Percentiles rank a stretch among this genome's conserved stretches.
Evolutionary conservation across 176 grass and related monocot genomes (phyloP).

Genomic region (Bonia amplexicaulis): DNA sequence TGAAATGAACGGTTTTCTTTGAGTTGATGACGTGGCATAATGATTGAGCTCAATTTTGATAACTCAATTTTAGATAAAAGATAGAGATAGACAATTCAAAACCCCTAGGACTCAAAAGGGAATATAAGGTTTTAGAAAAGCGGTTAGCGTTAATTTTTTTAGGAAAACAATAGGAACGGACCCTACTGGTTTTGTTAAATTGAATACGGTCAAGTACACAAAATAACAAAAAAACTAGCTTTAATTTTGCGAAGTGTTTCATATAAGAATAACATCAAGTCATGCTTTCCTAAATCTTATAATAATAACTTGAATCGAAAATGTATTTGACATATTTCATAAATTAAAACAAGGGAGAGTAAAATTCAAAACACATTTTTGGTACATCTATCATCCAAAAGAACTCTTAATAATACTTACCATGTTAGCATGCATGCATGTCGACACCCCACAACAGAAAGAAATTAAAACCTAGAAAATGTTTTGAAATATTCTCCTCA

Average conservation of each 20-base stretch:
- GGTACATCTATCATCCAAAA: neutral
- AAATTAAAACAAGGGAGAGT: neutral
- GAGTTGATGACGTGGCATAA: neutral
- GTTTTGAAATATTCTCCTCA: neutral
- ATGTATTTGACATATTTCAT: neutral
- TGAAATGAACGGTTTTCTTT: neutral
- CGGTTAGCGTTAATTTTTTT: neutral
- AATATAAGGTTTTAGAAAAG: neutral
- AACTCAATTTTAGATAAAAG: neutral
- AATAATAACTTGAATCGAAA: neutral
- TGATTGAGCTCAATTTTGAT: neutral
- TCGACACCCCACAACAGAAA: neutral
- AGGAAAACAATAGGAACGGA: neutral
- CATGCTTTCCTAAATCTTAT: neutral
- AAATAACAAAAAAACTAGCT: too few species aligned
- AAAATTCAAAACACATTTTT: neutral
- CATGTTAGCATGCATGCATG: neutral
- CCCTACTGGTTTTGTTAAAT: neutral
- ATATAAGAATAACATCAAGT: neutral
- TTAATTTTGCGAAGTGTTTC: too few species aligned
- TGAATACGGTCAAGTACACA: neutral
- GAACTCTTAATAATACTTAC: neutral
- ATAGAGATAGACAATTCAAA: neutral
- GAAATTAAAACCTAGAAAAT: neutral
- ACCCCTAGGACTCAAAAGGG: neutral